phyloP scores from a whole-genome alignment of 2,329 filamentous ascomycete species.

The Trichoderma harzianum region DNA sequence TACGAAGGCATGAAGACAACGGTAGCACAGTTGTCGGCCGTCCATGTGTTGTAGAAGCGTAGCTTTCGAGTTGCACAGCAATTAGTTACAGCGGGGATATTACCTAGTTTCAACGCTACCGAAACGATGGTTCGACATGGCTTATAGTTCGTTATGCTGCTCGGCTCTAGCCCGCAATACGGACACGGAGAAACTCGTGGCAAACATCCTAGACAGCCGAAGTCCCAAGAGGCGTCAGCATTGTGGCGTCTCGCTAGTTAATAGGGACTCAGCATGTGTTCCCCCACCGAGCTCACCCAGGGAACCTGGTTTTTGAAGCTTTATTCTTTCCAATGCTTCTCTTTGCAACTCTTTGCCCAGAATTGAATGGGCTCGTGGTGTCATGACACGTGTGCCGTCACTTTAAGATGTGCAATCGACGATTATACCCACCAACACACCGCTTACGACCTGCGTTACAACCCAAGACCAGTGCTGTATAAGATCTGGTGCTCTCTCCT shows the following conservation, averaged over 20 bases:
- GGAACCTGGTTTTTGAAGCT: neutral
- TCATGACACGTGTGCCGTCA: neutral
- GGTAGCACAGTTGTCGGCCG: neutral
- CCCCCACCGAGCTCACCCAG: neutral
- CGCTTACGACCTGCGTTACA: neutral
- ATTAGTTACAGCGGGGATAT: neutral
- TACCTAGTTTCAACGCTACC: neutral
- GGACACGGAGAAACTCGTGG: neutral
- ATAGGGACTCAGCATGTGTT: neutral
- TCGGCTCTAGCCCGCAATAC: neutral
- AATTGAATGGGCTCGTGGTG: neutral
- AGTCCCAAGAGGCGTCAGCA: neutral
- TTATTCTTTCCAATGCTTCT: neutral
- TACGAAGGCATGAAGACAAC: neutral
- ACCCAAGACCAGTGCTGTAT: neutral
- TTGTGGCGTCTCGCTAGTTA: neutral
- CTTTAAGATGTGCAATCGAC: neutral
- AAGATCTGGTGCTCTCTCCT: neutral
- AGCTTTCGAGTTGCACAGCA: neutral
- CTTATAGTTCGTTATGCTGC: neutral
- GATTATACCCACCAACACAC: neutral
- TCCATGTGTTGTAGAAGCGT: neutral
- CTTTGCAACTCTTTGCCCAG: neutral
- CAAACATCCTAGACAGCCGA: neutral
- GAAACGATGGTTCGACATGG: neutral